Base-by-base conservation (phyloP, 1,139 yeast species). In the Ogataea hybrid region DNA sequence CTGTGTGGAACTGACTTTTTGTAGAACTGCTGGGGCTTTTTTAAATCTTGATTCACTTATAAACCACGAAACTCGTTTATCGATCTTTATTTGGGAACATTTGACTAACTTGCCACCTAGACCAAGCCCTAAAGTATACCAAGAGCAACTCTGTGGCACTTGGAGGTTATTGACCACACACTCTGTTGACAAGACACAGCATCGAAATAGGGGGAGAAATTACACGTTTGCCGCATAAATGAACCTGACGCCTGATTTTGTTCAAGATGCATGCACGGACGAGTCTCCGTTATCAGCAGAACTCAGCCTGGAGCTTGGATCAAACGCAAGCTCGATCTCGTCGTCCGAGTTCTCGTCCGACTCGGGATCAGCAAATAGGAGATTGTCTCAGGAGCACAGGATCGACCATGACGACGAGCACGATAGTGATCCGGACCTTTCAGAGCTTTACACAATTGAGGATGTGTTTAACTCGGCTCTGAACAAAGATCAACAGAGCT, bases 311-410 rank as follows among this genome's bases (percentile, higher is more conserved):
- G 47, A 44, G 12, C 40, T 44, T 14, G 17, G 32, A 10, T 37
- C 44, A 2, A 38, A 22, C 16, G 29, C 32, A n/a, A 38, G 47
- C 35, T 35, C 44, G 4, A 17, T 29, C 4, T 37, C 40, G 15
- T 44, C 49, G 2, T 42, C 44, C 2, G 49, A 46, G 11, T 9
- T 32, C 25, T 39, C 44, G 9, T 42, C 46, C 9, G 48, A 45
- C 17, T 23, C 37, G 31, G 35, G 40, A n/a, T 23, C 42, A n/a
- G 32, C 31, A 25, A 34, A 32, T 15, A 29, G 16, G n/a, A 37
- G 29, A 15, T 14, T 25, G n/a, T 35, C 31, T 12, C 29, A 39
- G 6, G 39, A 27, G 12, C 22, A 14, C 11, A 30, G 28, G 25
- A 28, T 30, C 23, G 31, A n/a, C 16, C 7, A 15, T 8, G 42